Conservation (phyloP, 176 grass and related monocot species). For the Neostapfia colusana region DNA sequence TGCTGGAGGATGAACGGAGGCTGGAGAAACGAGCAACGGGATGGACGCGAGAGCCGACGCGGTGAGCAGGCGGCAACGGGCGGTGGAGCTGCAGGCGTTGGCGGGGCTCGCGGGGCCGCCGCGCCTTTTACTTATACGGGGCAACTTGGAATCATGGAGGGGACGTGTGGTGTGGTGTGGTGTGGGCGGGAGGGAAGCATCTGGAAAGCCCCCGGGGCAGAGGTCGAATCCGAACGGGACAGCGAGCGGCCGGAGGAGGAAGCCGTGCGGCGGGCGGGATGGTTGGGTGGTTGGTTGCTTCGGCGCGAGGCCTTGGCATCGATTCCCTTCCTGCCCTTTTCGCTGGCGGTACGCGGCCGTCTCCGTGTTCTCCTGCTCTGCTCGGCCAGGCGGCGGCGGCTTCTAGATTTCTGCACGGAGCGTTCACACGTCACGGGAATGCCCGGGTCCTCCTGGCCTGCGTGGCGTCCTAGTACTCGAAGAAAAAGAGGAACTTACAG, state of each 20-base stretch:
- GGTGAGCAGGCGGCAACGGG: background rate
- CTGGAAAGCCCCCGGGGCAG: background rate
- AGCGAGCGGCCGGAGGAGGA: background rate
- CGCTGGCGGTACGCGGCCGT: background rate
- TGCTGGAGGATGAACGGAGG: background rate
- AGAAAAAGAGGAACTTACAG: background rate
- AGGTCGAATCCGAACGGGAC: background rate
- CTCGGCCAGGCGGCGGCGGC: background rate
- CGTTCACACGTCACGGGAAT: background rate
- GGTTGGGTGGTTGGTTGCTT: background rate
- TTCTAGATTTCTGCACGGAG: slow-evolving; percentile 2
- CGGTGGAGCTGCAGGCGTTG: background rate
- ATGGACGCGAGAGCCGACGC: background rate
- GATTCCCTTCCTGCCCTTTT: background rate
- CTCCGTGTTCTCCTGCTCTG: background rate
- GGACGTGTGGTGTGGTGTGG: background rate
- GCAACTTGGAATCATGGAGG: no score
- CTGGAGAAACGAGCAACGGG: background rate
- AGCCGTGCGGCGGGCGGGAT: background rate
- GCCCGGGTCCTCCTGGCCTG: background rate
- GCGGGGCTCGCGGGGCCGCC: background rate
- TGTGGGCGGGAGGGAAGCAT: background rate
- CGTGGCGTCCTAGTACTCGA: background rate
- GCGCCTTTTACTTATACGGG: background rate
- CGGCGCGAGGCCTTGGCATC: background rate